Evolutionary conservation across 78 protist species (phyloP).

Genomic region (Protostelium mycophagum): DNA sequence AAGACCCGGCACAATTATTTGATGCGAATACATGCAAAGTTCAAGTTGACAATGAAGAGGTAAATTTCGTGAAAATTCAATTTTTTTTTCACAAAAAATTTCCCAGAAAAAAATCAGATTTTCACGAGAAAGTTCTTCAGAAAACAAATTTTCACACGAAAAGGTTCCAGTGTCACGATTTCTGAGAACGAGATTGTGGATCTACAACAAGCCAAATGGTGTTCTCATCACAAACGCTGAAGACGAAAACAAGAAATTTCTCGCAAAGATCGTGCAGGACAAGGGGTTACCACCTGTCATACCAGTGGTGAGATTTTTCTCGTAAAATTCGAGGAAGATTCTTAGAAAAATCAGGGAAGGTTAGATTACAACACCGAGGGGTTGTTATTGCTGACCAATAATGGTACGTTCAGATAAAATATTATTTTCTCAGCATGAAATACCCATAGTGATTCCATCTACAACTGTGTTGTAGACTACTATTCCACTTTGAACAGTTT

Average conservation of each 20-base stretch:
- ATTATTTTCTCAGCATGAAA: too few species aligned
- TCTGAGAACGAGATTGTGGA: neutral
- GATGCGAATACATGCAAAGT: neutral
- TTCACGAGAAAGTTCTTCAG: too few species aligned
- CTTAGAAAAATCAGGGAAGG: too few species aligned
- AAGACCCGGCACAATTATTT: neutral
- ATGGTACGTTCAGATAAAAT: neutral
- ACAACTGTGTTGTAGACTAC: too few species aligned
- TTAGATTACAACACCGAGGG: neutral
- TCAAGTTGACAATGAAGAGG: neutral
- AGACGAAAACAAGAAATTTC: neutral
- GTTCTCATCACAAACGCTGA: neutral
- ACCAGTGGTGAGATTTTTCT: neutral
- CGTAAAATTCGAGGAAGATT: neutral
- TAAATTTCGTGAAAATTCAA: too few species aligned
- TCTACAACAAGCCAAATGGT: neutral
- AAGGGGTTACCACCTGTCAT: neutral
- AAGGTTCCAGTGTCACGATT: neutral
- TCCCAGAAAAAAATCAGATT: too few species aligned
- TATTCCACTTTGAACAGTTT: too few species aligned
- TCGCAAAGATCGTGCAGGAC: neutral
- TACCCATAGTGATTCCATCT: too few species aligned
- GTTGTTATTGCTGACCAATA: neutral
- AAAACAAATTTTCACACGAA: too few species aligned
- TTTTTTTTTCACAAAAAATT: too few species aligned